phyloP scores from a whole-genome alignment of 2,329 filamentous ascomycete species.

The Clarireedia homoeocarpa region DNA sequence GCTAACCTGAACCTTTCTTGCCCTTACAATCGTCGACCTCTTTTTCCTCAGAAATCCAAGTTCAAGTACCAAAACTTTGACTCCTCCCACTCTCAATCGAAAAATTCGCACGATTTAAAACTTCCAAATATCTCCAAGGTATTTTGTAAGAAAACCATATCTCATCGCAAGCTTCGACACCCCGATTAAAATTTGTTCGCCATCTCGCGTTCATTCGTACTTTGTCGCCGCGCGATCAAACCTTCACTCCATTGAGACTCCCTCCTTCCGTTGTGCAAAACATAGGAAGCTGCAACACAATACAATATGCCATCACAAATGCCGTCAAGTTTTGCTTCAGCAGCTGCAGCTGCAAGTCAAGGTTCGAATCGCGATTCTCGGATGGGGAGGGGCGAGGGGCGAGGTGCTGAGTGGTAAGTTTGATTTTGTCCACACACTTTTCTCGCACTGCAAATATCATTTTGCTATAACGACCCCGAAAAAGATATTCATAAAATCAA shows the following conservation, averaged over 20 bases:
- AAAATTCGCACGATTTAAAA: neutral
- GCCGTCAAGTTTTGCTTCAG: conserved; percentile 77
- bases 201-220: neutral
- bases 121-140: neutral
- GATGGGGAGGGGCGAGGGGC: conserved; percentile 44
- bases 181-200: conserved; percentile 6
- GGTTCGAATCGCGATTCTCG: conserved; percentile 48
- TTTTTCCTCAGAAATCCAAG: too few species aligned
- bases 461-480: neutral
- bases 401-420: conserved; percentile 63
- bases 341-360: conserved; percentile 59
- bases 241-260: neutral
- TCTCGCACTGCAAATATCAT: neutral
- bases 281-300: neutral
- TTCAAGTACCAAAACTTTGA: too few species aligned
- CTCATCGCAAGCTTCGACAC: too few species aligned
- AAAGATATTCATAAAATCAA: too few species aligned
- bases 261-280: neutral
- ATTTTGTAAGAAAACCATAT: neutral
- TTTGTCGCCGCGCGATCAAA: conserved; percentile 2
- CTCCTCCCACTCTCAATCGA: neutral
- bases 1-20: too few species aligned
- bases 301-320: conserved; percentile 33
- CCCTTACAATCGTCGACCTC: too few species aligned
- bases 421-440: neutral